phyloP scores from a whole-genome alignment of 164 flowering plant genomes.

The Chimonanthus praecox region DNA sequence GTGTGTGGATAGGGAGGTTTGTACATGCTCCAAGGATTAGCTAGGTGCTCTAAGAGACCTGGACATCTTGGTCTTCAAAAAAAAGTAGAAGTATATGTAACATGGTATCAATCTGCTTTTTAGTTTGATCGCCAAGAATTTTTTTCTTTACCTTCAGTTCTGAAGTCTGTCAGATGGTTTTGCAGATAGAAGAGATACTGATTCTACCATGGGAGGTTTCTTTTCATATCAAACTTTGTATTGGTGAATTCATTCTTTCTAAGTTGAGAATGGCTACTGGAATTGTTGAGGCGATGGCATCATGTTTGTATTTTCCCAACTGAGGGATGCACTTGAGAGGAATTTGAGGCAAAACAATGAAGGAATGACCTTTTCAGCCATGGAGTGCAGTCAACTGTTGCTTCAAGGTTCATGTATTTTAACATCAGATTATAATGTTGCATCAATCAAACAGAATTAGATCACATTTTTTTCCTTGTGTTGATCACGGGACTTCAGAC shows the following conservation, averaged over 20 bases:
- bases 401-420: too few species aligned
- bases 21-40: too few species aligned
- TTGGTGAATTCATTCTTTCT: background rate
- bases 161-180: background rate
- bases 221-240: background rate
- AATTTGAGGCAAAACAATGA: background rate
- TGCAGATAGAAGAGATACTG: background rate
- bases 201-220: background rate
- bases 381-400: background rate
- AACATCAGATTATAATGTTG: too few species aligned
- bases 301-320: background rate
- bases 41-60: too few species aligned
- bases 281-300: background rate
- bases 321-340: background rate
- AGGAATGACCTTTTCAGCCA: background rate
- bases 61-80: too few species aligned
- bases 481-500: too few species aligned
- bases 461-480: too few species aligned
- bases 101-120: background rate
- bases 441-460: too few species aligned
- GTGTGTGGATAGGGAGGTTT: too few species aligned
- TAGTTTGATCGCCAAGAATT: background rate
- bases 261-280: background rate
- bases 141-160: background rate
- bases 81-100: too few species aligned